Evolutionary conservation across 345 rosid genomes (phyloP), one percentile per base, ranked within the genome.

Genomic region (Rhizophora mangle): DNA sequence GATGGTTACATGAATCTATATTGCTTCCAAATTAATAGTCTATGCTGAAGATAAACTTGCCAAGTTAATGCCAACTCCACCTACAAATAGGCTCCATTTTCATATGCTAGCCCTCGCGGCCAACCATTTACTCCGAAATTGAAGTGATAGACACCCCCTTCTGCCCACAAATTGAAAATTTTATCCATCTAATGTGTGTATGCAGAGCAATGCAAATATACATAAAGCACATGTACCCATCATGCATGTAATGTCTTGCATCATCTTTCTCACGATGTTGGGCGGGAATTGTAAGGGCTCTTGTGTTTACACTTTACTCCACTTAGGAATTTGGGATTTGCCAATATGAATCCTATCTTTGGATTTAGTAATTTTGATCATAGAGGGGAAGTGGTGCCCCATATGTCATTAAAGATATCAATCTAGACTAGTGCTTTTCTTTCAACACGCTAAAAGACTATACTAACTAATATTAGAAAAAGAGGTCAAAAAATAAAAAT

Each of bases 371-470:
- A 55, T 10, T 4, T 26, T 11, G 62, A 19, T 21, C 22, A 5
- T 13, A 32, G 7, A 58, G 36, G n/a, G 49, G 60, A 47, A 56
- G 60, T 22, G 29, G 30, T 55, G 6, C 24, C 24, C 60, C 30
- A 43, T 36, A 36, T 43, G 0, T 43, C 3, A 37, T 2, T n/a
- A 65, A 31, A 60, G 51, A 26, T 34, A 26, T 43, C 13, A 8
- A 56, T 8, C 18, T 24, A 16, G 29, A 13, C 16, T 56, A 7
- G 27, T 20, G 20, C 65, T 64, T 9, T 71, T 63, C 2, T 30
- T 19, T 39, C 74, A 74, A 79, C 82, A 30, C 72, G 80, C 49
- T 56, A 11, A 21, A 75, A 19, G 80, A 75, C 72, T 60, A 51
- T 21, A 13, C 19, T 24, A 11, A 13, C 49, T 24, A 11, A 43